phyloP scores from a whole-genome alignment of 2,329 filamentous ascomycete species.

The Calcarisporium arbuscula region DNA sequence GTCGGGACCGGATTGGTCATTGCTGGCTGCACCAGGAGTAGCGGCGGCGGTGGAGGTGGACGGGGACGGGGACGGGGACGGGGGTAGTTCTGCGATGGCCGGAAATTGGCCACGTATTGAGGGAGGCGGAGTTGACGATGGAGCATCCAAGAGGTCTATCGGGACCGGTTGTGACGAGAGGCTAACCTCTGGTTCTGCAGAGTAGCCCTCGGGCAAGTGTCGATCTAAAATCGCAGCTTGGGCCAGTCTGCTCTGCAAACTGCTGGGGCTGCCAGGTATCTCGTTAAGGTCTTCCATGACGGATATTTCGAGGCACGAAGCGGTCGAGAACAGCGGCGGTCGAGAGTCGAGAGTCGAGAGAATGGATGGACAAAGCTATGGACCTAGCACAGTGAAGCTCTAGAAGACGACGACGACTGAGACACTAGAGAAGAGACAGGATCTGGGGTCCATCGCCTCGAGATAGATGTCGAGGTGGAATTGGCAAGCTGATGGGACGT shows the following conservation, averaged over 20 bases:
- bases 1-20: conserved; percentile 30
- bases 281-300: conserved; percentile 22
- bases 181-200: conserved; percentile 31
- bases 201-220: conserved; percentile 33
- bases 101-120: conserved; percentile 5
- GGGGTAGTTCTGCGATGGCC: conserved; percentile 11
- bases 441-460: no score
- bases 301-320: not conserved
- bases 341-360: no score
- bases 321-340: no score
- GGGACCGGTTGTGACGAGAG: conserved; percentile 15
- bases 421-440: no score
- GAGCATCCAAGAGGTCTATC: conserved; percentile 4
- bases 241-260: conserved; percentile 20
- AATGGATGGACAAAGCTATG: no score
- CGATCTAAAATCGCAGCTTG: conserved; percentile 30
- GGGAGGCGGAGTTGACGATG: not conserved
- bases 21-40: conserved; percentile 11
- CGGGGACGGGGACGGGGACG: conserved; percentile 4
- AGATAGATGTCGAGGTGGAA: no score
- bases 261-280: conserved; percentile 19
- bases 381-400: no score
- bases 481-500: no score
- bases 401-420: no score
- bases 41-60: conserved; percentile 7